phyloP scores from a whole-genome alignment of 345 rosid genomes.

The Syzygium jambos region DNA sequence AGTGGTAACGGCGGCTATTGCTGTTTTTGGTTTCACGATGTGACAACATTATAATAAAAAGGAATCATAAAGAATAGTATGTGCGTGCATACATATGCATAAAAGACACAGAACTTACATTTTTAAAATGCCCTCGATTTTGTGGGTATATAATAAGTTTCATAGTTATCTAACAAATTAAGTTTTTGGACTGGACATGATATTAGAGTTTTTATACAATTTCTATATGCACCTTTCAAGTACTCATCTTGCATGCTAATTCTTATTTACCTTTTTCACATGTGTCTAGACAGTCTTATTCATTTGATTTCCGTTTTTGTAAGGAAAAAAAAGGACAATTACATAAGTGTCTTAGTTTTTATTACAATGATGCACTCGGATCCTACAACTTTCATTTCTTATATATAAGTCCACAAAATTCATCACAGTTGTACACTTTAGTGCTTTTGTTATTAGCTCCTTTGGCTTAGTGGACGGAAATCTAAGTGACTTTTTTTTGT shows the following conservation, averaged over 20 bases:
- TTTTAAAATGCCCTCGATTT: neutral
- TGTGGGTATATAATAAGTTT: neutral
- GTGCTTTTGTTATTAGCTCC: neutral
- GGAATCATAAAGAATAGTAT: neutral
- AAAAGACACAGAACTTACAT: neutral
- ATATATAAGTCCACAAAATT: neutral
- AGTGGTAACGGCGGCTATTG: neutral
- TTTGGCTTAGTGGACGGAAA: neutral
- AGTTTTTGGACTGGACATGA: neutral
- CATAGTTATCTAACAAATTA: neutral
- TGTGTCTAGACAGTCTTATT: neutral
- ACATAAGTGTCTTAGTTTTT: neutral
- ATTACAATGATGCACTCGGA: neutral
- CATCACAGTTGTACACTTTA: neutral
- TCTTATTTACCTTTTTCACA: neutral
- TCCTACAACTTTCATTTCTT: neutral
- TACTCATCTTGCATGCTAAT: neutral
- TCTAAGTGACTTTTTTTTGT: neutral
- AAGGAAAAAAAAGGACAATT: neutral
- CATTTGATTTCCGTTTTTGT: neutral
- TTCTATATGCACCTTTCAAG: neutral
- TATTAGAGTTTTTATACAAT: neutral
- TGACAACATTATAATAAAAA: neutral
- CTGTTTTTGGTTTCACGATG: neutral
- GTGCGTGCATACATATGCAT: neutral